These are phyloP conservation scores for Saturnispora saitoi DNA, from an alignment of 805 yeast species.

Conservation along the genomic window DNA sequence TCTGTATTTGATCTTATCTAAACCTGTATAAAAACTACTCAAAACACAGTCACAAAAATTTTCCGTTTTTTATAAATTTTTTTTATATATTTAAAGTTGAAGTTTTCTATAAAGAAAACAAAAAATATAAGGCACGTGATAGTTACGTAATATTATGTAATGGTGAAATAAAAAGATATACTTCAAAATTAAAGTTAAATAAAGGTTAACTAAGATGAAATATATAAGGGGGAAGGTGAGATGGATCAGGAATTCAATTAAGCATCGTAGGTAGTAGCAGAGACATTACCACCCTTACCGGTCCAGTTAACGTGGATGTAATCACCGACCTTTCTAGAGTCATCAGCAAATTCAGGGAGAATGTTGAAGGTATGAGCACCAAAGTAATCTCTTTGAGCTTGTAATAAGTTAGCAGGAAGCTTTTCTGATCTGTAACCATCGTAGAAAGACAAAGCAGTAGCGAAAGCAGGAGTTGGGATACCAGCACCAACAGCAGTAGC, in stretches of 20 bases:
- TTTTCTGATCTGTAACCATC: constrained; percentile 96
- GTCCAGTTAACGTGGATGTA: constrained; percentile 98
- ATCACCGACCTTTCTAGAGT: constrained; percentile 63
- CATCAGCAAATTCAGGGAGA: constrained; percentile 77
- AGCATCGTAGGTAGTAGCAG: constrained; percentile 92
- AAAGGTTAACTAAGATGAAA: neutral
- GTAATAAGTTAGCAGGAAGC: constrained; percentile 95
- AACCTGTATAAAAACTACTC: constrained; percentile 1
- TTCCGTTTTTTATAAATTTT: neutral
- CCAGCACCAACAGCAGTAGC: constrained; percentile 75
- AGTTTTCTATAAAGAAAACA: neutral
- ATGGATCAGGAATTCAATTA: constrained; percentile 26
- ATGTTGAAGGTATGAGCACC: constrained; percentile 99
- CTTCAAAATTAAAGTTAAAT: too few species aligned
- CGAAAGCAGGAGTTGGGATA: constrained; percentile 95
- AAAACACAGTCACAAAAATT: constrained; percentile 8
- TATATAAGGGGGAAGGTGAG: neutral
- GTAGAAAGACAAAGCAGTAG: constrained; percentile 95
- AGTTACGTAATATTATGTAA: neutral
- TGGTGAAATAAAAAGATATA: too few species aligned
- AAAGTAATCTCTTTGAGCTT: constrained; percentile 99
- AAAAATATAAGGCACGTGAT: neutral
- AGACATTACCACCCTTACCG: constrained; percentile 96
- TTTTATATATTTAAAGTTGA: neutral
- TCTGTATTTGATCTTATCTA: neutral